These are phyloP conservation scores for Daucus carota DNA, from an alignment of 129 eudicot genomes.

Conservation along the genomic window DNA sequence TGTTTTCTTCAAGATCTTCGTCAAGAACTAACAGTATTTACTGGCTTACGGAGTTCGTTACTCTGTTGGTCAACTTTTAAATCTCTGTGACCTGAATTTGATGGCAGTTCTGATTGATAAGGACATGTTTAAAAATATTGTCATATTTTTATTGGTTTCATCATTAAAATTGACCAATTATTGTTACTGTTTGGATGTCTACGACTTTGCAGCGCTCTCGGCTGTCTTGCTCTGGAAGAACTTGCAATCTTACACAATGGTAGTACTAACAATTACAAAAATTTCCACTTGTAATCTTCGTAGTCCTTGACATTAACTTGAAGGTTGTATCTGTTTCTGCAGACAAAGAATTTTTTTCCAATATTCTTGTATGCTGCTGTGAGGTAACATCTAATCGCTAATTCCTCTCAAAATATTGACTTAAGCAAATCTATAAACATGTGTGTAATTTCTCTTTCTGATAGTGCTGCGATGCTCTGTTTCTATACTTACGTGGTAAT, in stretches of 20 bases:
- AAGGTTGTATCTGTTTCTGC: constrained; percentile 22
- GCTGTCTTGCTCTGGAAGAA: constrained; percentile 68
- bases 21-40: too few relatives aligned
- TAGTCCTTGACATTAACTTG: constrained; percentile 12
- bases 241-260: constrained; percentile 62
- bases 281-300: neutral
- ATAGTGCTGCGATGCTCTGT: constrained; percentile 71
- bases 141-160: neutral
- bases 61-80: too few relatives aligned
- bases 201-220: constrained; percentile 45
- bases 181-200: constrained; percentile 14
- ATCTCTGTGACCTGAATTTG: too few relatives aligned
- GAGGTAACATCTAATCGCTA: constrained; percentile 39
- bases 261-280: constrained; percentile 16
- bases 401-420: neutral
- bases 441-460: neutral
- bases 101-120: neutral
- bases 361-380: constrained; percentile 41
- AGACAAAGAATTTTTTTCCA: constrained; percentile 69
- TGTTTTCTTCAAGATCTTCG: neutral
- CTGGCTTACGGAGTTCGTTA: too few relatives aligned
- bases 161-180: neutral
- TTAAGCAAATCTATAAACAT: neutral
- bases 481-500: constrained; percentile 73
- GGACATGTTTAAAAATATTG: neutral